phyloP scores from a whole-genome alignment of 2,329 filamentous ascomycete species.

The Stagonosporopsis tanaceti region DNA sequence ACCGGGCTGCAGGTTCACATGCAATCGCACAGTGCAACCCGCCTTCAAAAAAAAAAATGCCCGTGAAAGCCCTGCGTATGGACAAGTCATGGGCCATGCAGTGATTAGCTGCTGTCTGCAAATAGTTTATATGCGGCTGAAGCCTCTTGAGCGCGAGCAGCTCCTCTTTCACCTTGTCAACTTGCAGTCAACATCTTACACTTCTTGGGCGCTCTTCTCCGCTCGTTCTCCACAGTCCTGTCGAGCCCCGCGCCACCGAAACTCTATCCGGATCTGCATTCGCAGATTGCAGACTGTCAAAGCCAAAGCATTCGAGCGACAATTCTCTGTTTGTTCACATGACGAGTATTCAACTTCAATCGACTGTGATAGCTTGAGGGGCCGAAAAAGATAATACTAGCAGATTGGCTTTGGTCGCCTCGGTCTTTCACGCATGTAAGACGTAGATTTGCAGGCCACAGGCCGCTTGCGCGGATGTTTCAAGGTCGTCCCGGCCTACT shows the following conservation, averaged over 20 bases:
- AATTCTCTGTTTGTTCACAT: neutral
- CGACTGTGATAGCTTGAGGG: neutral
- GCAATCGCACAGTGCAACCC: neutral
- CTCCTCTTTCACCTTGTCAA: neutral
- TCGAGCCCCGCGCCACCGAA: slow-evolving; percentile 12
- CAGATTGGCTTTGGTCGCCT: neutral
- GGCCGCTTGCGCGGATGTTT: neutral
- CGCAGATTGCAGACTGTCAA: neutral
- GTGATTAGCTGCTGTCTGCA: neutral
- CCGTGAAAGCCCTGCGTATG: neutral
- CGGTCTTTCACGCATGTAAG: neutral
- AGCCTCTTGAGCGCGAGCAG: neutral
- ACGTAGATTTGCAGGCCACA: neutral
- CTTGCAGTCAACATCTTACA: slow-evolving; percentile 3
- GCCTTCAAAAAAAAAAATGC: neutral
- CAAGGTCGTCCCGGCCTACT: neutral
- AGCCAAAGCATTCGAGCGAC: no score
- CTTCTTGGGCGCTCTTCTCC: slow-evolving; percentile 3
- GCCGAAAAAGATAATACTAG: neutral
- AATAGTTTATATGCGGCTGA: neutral
- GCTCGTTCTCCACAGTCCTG: slow-evolving; percentile 10
- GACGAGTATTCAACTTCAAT: neutral
- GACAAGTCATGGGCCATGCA: neutral
- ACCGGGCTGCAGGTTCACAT: neutral
- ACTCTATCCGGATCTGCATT: neutral